These are phyloP conservation scores for Candida railenensis DNA, from an alignment of 805 yeast species.

Conservation along the genomic window DNA sequence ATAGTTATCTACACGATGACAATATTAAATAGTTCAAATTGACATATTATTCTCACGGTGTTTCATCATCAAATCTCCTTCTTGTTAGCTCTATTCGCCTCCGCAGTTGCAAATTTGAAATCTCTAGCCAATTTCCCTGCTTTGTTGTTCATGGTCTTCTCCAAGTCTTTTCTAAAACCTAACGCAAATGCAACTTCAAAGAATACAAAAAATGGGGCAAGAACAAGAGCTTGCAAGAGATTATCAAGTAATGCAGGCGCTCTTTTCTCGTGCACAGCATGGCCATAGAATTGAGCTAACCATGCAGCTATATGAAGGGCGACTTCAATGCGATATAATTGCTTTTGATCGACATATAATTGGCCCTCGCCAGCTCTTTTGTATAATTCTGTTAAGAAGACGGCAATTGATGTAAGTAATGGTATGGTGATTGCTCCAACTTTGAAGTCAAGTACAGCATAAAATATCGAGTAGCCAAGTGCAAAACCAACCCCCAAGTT, in stretches of 20 bases:
- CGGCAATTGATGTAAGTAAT: constrained; percentile 21
- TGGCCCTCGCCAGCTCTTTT: constrained; percentile 7
- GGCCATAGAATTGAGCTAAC: constrained; percentile 87
- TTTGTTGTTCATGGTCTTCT: constrained; percentile 46
- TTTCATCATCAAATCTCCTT: not conserved
- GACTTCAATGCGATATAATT: constrained; percentile 30
- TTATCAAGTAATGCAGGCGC: constrained; percentile 89
- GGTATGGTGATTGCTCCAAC: constrained; percentile 33
- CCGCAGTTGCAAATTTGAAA: constrained; percentile 24
- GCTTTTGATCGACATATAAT: constrained; percentile 9
- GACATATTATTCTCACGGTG: not conserved
- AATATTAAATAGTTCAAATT: no score
- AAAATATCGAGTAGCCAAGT: constrained; percentile 54
- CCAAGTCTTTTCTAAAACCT: constrained; percentile 59
- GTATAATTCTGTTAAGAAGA: constrained; percentile 20
- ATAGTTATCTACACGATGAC: no score
- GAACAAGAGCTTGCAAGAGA: constrained; percentile 76
- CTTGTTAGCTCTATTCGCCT: not conserved
- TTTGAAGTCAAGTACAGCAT: constrained; percentile 53
- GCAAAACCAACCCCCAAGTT: constrained; percentile 51
- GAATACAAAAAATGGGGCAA: constrained; percentile 88
- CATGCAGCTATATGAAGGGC: constrained; percentile 57
- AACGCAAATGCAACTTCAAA: constrained; percentile 70
- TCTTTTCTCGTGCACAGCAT: constrained; percentile 73
- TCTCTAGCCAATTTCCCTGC: constrained; percentile 40